Conservation (phyloP, 2,329 filamentous ascomycete genomes). For the Pezizomycotina sp. region DNA sequence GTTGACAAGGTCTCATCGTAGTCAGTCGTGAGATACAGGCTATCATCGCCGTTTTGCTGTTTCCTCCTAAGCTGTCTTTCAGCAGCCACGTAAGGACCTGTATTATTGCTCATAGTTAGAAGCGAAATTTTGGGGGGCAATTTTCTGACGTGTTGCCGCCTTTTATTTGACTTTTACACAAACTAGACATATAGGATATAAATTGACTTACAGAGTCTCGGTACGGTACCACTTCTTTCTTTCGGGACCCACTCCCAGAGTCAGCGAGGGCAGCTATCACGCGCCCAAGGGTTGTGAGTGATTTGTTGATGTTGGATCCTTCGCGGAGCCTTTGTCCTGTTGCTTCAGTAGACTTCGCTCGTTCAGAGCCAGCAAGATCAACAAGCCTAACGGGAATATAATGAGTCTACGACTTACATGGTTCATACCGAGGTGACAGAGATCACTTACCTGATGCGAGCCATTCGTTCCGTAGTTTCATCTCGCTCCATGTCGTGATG, state of each 20-base stretch:
- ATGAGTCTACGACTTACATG: background rate
- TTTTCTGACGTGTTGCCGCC: too few relatives aligned
- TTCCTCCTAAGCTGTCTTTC: slow-evolving; percentile 88
- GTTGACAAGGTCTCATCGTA: slow-evolving; percentile 96
- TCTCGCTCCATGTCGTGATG: slow-evolving; percentile 96
- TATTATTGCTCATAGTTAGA: background rate
- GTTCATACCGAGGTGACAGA: background rate
- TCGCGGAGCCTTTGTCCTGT: slow-evolving; percentile 81
- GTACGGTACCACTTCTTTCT: slow-evolving; percentile 68
- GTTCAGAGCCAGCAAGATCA: slow-evolving; percentile 84
- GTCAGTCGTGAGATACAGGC: slow-evolving; percentile 85
- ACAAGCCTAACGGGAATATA: slow-evolving; percentile 46
- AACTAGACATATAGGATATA: background rate
- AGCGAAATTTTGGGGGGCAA: too few relatives aligned
- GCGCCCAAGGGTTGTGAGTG: slow-evolving; percentile 80
- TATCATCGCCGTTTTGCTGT: slow-evolving; percentile 98
- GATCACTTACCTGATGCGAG: slow-evolving; percentile 47
- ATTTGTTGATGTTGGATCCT: slow-evolving; percentile 98
- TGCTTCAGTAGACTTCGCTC: slow-evolving; percentile 87
- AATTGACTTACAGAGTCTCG: slow-evolving; percentile 64
- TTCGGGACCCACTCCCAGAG: slow-evolving; percentile 43
- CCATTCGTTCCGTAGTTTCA: slow-evolving; percentile 87
- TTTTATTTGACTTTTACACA: background rate
- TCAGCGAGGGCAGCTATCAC: slow-evolving; percentile 85
- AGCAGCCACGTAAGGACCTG: slow-evolving; percentile 60